These are phyloP conservation scores for Cantharellus anzutake DNA, from an alignment of 768 basidiomycete species.

Conservation along the genomic window DNA sequence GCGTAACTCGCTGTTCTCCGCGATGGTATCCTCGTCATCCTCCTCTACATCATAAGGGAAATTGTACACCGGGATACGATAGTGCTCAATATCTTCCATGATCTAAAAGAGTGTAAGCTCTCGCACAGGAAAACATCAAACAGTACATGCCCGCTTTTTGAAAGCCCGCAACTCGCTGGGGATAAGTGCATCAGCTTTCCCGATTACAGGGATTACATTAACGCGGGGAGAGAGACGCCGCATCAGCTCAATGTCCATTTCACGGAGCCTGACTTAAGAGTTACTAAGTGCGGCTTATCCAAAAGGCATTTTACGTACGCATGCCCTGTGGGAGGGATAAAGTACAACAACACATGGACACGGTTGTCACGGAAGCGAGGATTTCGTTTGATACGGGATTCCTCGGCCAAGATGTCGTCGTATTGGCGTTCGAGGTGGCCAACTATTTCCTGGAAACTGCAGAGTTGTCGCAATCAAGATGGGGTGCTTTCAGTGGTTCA, in stretches of 20 bases:
- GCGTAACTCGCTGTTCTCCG: conserved; percentile 90
- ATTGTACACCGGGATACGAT: conserved; percentile 96
- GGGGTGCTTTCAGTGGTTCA: background rate
- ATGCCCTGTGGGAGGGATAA: conserved; percentile 94
- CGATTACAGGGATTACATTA: conserved; percentile 94
- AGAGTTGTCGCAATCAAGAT: background rate
- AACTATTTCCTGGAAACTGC: conserved; percentile 90
- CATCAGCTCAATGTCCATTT: conserved; percentile 99
- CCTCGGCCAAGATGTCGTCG: conserved; percentile 94
- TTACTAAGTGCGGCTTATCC: background rate
- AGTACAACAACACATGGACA: conserved; percentile 90
- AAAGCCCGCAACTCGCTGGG: conserved; percentile 84
- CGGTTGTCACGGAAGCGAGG: conserved; percentile 97
- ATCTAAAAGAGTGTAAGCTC: conserved; percentile 30
- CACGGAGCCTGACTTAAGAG: conserved; percentile 36
- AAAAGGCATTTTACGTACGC: conserved; percentile 41
- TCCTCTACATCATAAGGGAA: conserved; percentile 99
- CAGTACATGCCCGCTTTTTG: conserved; percentile 48
- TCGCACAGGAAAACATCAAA: background rate
- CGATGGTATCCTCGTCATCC: conserved; percentile 96
- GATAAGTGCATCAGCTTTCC: conserved; percentile 90
- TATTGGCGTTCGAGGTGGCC: conserved; percentile 96
- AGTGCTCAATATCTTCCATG: conserved; percentile 99
- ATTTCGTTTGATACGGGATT: conserved; percentile 98
- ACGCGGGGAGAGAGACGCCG: conserved; percentile 91